Percentiles rank a stretch among this genome's conserved stretches.
Evolutionary conservation across 495 filamentous ascomycete genomes (phyloP).

Genomic region (Xylaria longipes): DNA sequence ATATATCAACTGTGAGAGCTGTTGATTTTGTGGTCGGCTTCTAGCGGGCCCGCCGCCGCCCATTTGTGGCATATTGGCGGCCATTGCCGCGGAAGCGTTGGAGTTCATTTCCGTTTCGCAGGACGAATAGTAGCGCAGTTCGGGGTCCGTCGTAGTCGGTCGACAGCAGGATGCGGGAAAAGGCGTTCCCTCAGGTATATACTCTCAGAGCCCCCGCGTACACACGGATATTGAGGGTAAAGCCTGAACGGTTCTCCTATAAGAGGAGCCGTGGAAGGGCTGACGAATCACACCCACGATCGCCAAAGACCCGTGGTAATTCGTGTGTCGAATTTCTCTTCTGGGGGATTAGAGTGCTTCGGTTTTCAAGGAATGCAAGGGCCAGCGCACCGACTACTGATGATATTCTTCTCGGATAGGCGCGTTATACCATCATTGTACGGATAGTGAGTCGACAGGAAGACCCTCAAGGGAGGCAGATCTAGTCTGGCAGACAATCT

Average conservation of each 20-base stretch:
- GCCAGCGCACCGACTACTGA: constrained; percentile 10
- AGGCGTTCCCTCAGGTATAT: neutral
- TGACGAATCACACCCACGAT: constrained; percentile 3
- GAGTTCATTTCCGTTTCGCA: neutral
- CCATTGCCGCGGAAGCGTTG: constrained; percentile 50
- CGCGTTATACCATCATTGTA: constrained; percentile 23
- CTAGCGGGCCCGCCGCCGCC: constrained; percentile 38
- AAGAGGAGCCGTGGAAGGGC: constrained; percentile 34
- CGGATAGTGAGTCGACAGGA: neutral
- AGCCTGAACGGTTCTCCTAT: neutral
- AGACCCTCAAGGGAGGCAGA: neutral
- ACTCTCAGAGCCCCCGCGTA: constrained; percentile 1
- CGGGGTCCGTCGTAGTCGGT: neutral
- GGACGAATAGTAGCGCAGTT: neutral
- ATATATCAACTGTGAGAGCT: constrained; percentile 38
- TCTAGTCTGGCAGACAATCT: constrained; percentile 14
- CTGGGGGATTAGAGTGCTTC: neutral
- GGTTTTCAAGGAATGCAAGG: neutral
- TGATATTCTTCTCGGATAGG: neutral
- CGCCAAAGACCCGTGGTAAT: neutral
- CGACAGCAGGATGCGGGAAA: neutral
- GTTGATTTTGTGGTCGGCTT: constrained; percentile 42
- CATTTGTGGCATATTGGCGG: constrained; percentile 56
- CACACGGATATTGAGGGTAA: constrained; percentile 1
- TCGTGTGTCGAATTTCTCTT: neutral